Percentiles rank a stretch among this genome's conserved stretches.
phyloP scores from a whole-genome alignment of 331 rosid species.

The Quercus lobata region DNA sequence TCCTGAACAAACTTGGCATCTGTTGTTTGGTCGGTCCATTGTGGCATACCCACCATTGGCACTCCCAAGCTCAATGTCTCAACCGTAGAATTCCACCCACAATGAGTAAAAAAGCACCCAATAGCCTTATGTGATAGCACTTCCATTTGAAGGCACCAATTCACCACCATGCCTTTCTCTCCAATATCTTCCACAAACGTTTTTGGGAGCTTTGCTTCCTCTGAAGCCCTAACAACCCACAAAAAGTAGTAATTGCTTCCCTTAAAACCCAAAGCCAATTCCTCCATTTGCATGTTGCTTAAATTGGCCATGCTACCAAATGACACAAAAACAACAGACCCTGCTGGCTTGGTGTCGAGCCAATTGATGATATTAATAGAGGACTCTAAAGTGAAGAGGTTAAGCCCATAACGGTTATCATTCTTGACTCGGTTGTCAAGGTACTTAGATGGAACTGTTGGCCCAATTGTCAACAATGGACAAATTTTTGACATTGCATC shows the following conservation, averaged over 20 bases:
- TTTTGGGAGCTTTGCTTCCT: slow-evolving; percentile 13
- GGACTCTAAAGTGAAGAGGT: not conserved
- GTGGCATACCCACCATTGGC: slow-evolving; percentile 31
- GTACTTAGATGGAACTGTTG: not conserved
- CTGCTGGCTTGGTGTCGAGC: slow-evolving; percentile 2
- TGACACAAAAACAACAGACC: not conserved
- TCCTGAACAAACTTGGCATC: slow-evolving; percentile 43
- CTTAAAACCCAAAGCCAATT: slow-evolving; percentile 30
- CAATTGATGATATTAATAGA: not conserved
- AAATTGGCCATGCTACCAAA: not conserved
- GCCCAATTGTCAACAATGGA: not conserved
- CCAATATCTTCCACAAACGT: slow-evolving; percentile 25
- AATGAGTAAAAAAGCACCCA: slow-evolving; percentile 57
- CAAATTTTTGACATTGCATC: slow-evolving; percentile 29
- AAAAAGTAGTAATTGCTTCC: slow-evolving; percentile 27
- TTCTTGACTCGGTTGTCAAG: not conserved
- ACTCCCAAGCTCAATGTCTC: slow-evolving; percentile 36
- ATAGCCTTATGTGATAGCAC: slow-evolving; percentile 38
- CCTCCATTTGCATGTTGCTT: slow-evolving; percentile 35
- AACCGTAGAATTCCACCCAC: slow-evolving; percentile 39
- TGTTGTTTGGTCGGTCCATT: slow-evolving; percentile 38
- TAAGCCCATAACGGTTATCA: not conserved
- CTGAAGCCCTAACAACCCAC: slow-evolving; percentile 38
- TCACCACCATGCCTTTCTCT: slow-evolving; percentile 29
- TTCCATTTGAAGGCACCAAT: slow-evolving; percentile 41